These are phyloP conservation scores for Fraxinus paxiana DNA, from an alignment of 305 asterid genomes.

Conservation along the genomic window DNA sequence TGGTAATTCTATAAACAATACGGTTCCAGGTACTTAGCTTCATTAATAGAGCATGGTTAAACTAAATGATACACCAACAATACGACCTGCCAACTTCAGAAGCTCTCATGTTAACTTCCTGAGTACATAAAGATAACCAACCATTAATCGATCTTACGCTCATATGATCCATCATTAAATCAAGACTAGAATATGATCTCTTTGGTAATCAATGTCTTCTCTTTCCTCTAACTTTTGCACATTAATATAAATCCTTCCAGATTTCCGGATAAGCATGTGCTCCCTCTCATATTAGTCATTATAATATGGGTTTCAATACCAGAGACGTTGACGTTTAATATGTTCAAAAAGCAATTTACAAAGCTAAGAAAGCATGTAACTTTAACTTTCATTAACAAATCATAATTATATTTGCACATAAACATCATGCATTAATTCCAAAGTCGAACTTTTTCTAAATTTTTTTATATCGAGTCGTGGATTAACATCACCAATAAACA, in stretches of 20 bases:
- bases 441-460: conserved; percentile 9
- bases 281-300: conserved; percentile 22
- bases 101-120: background rate
- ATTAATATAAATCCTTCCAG: conserved; percentile 8
- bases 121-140: background rate
- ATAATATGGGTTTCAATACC: conserved; percentile 15
- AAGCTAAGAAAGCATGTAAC: conserved; percentile 2
- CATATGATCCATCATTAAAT: conserved; percentile 18
- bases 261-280: conserved; percentile 31
- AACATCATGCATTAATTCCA: conserved; percentile 15
- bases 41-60: background rate
- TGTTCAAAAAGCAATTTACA: conserved; percentile 29
- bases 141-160: background rate
- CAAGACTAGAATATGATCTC: conserved; percentile 20
- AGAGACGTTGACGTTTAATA: conserved; percentile 29
- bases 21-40: background rate
- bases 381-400: conserved; percentile 7
- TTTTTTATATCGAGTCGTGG: background rate
- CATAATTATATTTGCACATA: conserved; percentile 4
- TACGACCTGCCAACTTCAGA: conserved; percentile 8
- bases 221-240: conserved; percentile 31
- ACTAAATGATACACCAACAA: background rate
- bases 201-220: conserved; percentile 21
- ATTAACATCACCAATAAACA: background rate
- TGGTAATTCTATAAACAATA: background rate